Conservation (phyloP, 2,329 filamentous ascomycete species). For the Colletotrichum sp. region DNA sequence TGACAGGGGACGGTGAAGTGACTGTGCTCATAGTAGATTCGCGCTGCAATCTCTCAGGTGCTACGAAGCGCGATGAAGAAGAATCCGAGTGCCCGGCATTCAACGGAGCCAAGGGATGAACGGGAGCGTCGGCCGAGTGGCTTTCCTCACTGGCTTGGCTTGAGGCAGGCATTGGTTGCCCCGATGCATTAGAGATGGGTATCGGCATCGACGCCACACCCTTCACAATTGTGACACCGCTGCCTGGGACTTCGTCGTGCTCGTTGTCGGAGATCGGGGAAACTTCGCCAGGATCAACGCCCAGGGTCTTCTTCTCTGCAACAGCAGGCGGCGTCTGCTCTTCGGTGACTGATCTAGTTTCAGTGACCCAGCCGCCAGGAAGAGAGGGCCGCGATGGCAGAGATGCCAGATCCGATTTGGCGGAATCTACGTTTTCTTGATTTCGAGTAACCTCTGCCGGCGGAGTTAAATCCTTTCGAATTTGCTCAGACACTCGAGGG, state of each 20-base stretch:
- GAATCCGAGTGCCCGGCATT: constrained; percentile 21
- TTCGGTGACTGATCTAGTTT: constrained; percentile 17
- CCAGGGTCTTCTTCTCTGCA: neutral
- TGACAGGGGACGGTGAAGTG: constrained; percentile 58
- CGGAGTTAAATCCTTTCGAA: neutral
- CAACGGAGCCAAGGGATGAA: constrained; percentile 20
- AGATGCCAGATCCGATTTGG: neutral
- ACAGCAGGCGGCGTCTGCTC: neutral
- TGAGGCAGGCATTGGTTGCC: neutral
- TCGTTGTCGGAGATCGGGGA: constrained; percentile 25
- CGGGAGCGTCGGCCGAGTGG: neutral
- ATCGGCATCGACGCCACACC: neutral
- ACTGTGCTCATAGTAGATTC: constrained; percentile 52
- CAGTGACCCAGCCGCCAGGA: constrained; percentile 37
- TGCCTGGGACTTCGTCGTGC: neutral
- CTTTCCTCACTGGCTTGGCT: neutral
- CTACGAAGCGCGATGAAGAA: constrained; percentile 37
- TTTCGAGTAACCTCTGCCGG: neutral
- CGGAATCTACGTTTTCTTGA: neutral
- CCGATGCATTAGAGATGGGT: neutral
- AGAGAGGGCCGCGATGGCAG: constrained; percentile 26
- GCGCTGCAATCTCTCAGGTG: constrained; percentile 41
- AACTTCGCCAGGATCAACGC: constrained; percentile 17
- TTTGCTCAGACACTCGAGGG: neutral
- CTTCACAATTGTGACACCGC: neutral